Conservation (phyloP, 768 basidiomycete genomes). For the Mycena floridula region DNA sequence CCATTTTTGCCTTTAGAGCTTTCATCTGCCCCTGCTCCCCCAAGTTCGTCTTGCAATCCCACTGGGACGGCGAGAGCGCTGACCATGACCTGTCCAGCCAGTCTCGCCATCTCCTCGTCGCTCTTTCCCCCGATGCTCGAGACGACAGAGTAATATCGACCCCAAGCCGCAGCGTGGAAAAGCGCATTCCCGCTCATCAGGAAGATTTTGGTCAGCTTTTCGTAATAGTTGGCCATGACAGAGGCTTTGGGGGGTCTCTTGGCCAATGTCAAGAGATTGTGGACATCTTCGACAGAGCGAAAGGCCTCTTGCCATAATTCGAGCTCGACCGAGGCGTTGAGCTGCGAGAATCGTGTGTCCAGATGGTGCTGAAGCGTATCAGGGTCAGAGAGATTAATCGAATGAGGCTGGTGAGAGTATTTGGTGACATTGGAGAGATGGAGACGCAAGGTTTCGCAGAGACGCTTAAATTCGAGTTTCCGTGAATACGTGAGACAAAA, state of each 20-base stretch:
- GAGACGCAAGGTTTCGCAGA: conserved; percentile 93
- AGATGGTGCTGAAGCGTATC: conserved; percentile 94
- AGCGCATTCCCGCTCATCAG: conserved; percentile 91
- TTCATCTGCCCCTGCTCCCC: too few relatives aligned
- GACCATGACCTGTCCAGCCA: conserved; percentile 89
- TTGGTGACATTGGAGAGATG: conserved; percentile 94
- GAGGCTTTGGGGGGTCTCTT: conserved; percentile 88
- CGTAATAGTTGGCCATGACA: conserved; percentile 99
- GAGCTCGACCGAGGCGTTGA: conserved; percentile 94
- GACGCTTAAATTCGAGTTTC: conserved; percentile 94
- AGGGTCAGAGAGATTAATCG: conserved; percentile 92
- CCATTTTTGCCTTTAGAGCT: conserved; percentile 65
- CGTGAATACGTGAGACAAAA: conserved; percentile 93
- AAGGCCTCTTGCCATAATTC: conserved; percentile 99
- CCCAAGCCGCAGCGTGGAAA: conserved; percentile 97
- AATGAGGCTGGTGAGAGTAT: conserved; percentile 88
- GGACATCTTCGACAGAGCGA: conserved; percentile 96
- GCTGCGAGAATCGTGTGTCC: conserved; percentile 94
- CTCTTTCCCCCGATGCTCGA: conserved; percentile 67
- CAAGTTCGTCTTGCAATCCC: conserved; percentile 44
- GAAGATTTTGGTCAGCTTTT: conserved; percentile 96
- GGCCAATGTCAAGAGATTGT: conserved; percentile 88
- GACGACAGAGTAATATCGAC: conserved; percentile 71
- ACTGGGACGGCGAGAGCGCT: conserved; percentile 93
- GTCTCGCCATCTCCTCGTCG: conserved; percentile 70